Percentiles rank a stretch among this genome's conserved stretches.
Conservation (phyloP, 805 yeast genomes). For the Cyberlindnera bimundalis region DNA sequence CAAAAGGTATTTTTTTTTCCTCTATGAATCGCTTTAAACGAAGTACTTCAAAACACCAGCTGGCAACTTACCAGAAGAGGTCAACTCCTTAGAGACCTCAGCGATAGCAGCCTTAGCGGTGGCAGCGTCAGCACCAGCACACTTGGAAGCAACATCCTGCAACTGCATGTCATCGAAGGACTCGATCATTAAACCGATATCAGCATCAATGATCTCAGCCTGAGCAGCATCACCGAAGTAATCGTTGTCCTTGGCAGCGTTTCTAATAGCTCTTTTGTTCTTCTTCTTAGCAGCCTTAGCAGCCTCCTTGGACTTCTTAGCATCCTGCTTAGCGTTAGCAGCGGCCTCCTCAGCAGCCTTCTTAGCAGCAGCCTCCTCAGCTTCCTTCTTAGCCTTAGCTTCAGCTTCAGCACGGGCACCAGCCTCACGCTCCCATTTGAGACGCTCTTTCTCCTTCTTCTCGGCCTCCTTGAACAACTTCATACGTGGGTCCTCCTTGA, state of each 20-base stretch:
- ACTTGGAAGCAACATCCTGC: constrained; percentile 66
- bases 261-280: constrained; percentile 86
- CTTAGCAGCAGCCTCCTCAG: constrained; percentile 79
- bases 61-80: constrained; percentile 52
- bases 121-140: constrained; percentile 45
- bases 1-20: too few relatives aligned
- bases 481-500: constrained; percentile 91
- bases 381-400: constrained; percentile 82
- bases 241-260: constrained; percentile 73
- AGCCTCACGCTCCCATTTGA: constrained; percentile 97
- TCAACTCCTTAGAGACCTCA: constrained; percentile 51
- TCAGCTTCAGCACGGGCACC: constrained; percentile 97
- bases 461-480: constrained; percentile 89
- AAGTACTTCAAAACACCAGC: constrained; percentile 55
- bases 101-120: constrained; percentile 56
- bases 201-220: constrained; percentile 69
- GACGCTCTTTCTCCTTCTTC: constrained; percentile 89
- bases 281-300: constrained; percentile 91
- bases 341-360: constrained; percentile 73
- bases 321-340: constrained; percentile 63
- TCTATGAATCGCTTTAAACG: constrained; percentile 22
- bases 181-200: constrained; percentile 75
- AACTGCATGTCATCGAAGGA: constrained; percentile 76
- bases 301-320: constrained; percentile 94
- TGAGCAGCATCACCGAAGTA: constrained; percentile 80